Evolutionary conservation across 2,329 filamentous ascomycete genomes (phyloP).

Genomic region (Apiospora saccharicola): DNA sequence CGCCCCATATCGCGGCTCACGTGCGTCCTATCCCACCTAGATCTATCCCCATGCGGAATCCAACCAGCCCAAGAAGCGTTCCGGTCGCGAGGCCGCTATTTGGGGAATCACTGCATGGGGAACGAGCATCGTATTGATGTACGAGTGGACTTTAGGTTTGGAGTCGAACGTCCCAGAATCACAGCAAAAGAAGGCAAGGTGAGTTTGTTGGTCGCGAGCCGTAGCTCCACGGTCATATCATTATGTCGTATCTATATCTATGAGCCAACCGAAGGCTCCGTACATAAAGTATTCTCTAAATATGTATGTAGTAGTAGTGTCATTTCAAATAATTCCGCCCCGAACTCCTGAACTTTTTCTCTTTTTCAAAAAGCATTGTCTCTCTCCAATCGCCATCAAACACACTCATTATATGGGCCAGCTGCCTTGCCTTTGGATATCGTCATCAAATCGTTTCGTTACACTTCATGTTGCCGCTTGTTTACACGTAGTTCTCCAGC

Average conservation of each 20-base stretch:
- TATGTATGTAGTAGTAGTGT: background rate
- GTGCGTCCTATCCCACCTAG: no score
- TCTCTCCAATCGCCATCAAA: background rate
- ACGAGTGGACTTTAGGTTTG: no score
- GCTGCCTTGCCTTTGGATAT: background rate
- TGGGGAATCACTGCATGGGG: no score
- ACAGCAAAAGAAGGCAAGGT: background rate
- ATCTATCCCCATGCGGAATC: no score
- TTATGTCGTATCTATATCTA: slow-evolving; percentile 17
- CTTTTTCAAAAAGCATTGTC: background rate
- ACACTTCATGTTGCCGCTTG: no score
- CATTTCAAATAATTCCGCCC: background rate
- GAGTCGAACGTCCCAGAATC: no score
- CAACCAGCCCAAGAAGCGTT: no score
- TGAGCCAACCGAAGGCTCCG: background rate
- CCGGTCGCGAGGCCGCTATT: no score
- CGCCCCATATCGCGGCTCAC: no score
- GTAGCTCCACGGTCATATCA: background rate
- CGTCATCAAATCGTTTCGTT: background rate
- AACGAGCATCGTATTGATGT: no score
- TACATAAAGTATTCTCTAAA: slow-evolving; percentile 13
- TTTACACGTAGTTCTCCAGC: slow-evolving; percentile 52
- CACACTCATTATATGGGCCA: background rate
- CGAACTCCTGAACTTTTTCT: slow-evolving; percentile 10
- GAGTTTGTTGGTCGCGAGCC: background rate